Conservation (phyloP, 225 moss, liverwort and hornwort species). For the Bryoerythrophyllum caledonicum region DNA sequence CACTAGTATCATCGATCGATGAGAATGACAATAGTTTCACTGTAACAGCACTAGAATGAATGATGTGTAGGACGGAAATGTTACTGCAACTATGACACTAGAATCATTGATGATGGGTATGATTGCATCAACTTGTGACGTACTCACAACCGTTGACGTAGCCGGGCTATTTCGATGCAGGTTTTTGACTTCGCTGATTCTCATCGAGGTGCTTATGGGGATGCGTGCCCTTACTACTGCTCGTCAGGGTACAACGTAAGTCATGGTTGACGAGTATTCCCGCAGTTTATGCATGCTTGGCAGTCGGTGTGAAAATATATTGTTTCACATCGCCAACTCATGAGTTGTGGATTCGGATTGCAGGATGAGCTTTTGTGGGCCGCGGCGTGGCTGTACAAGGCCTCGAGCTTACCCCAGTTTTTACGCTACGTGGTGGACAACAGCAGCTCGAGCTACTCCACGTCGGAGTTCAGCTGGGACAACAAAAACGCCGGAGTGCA, state of each 20-base stretch:
- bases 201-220: slow-evolving; percentile 60
- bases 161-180: not conserved
- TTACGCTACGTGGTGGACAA: slow-evolving; percentile 65
- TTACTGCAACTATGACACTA: too few relatives aligned
- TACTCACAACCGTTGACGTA: too few relatives aligned
- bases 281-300: too few relatives aligned
- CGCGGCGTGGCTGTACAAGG: slow-evolving; percentile 83
- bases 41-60: too few relatives aligned
- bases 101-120: too few relatives aligned
- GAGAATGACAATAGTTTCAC: too few relatives aligned
- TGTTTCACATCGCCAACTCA: too few relatives aligned
- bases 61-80: too few relatives aligned
- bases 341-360: not conserved
- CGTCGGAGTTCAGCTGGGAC: slow-evolving; percentile 88
- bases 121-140: too few relatives aligned
- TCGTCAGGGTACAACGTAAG: slow-evolving; percentile 74
- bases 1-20: too few relatives aligned
- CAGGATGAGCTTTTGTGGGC: slow-evolving; percentile 96
- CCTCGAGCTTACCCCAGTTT: slow-evolving; percentile 47
- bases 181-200: slow-evolving; percentile 76
- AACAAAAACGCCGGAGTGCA: slow-evolving; percentile 82
- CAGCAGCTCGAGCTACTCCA: slow-evolving; percentile 33
- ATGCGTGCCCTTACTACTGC: slow-evolving; percentile 94
- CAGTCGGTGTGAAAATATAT: too few relatives aligned
- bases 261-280: not conserved